Conservation (phyloP, 345 rosid species). For the Trapa bicornis region DNA sequence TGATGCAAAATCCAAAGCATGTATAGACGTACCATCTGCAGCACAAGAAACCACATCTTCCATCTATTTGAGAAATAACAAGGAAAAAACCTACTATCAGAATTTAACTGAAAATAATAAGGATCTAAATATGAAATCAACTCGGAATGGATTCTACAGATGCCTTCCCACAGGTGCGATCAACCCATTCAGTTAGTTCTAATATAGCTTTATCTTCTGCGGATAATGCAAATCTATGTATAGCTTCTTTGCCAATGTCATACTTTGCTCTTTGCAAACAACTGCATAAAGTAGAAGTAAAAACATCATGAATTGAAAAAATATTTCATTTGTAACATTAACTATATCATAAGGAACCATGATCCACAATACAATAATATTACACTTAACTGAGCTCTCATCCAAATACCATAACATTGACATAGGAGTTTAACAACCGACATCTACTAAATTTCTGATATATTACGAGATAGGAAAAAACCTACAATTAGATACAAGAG, state of each 20-base stretch:
- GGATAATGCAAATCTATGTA: conserved; percentile 79
- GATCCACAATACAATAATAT: background rate
- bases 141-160: conserved; percentile 35
- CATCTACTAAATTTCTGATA: background rate
- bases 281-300: conserved; percentile 32
- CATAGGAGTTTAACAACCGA: background rate
- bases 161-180: conserved; percentile 57
- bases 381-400: background rate
- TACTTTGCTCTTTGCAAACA: conserved; percentile 93
- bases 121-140: background rate
- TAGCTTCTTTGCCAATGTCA: conserved; percentile 93
- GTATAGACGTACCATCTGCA: conserved; percentile 61
- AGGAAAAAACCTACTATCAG: conserved; percentile 33
- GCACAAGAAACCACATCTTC: conserved; percentile 78
- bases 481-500: background rate
- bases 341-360: background rate
- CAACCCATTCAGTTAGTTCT: conserved; percentile 95
- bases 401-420: background rate
- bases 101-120: background rate
- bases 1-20: conserved; percentile 61
- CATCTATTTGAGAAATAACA: conserved; percentile 35
- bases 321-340: background rate
- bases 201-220: conserved; percentile 96
- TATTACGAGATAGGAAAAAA: background rate
- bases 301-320: conserved; percentile 1